Percentiles rank a stretch among this genome's conserved stretches.
Evolutionary conservation across 2,329 filamentous ascomycete species (phyloP).

Genomic region (Lachnum nothofagi): DNA sequence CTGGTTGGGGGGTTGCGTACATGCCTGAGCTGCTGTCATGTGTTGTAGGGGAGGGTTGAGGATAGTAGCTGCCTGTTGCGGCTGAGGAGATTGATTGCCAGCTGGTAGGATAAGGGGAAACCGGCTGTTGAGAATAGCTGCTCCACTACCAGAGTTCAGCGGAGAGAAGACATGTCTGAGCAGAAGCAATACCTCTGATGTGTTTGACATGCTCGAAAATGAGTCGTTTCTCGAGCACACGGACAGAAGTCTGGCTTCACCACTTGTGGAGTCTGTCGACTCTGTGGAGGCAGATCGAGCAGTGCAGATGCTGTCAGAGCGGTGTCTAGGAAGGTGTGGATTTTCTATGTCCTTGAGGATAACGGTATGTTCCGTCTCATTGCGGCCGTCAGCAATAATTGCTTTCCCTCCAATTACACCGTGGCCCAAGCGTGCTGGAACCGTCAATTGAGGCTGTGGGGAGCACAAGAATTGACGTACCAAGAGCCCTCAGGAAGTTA

Average conservation of each 20-base stretch:
- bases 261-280: background rate
- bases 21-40: background rate
- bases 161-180: background rate
- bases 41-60: background rate
- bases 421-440: slow-evolving; percentile 21
- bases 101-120: background rate
- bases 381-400: slow-evolving; percentile 24
- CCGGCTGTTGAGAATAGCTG: background rate
- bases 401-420: slow-evolving; percentile 15
- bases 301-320: background rate
- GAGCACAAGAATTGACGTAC: slow-evolving; percentile 12
- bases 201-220: background rate
- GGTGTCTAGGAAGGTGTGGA: background rate
- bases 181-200: no score
- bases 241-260: background rate
- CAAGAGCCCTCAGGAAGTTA: slow-evolving; percentile 19
- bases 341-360: slow-evolving; percentile 9
- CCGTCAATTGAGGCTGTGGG: background rate
- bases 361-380: slow-evolving; percentile 17
- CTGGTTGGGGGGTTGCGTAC: background rate
- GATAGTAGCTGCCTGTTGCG: background rate
- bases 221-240: background rate
- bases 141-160: background rate
- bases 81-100: background rate
- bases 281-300: background rate